A percentile compares a stretch with the other conserved stretches of the same genome.
Evolutionary conservation across 257 asterid species (phyloP).

Genomic region (Plantago ovata): DNA sequence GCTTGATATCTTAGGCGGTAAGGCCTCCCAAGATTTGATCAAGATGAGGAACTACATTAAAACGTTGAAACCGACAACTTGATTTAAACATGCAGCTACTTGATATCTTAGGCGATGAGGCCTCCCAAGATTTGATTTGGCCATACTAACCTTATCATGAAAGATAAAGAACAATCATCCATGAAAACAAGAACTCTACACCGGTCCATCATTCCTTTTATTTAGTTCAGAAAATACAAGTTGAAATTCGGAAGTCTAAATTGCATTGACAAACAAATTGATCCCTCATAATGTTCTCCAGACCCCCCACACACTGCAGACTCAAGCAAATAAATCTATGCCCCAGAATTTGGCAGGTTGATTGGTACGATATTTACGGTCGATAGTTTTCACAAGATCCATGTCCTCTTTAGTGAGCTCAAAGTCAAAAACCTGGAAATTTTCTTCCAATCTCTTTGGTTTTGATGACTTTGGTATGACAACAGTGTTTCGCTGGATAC

Average conservation of each 20-base stretch:
- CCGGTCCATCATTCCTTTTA: too few species aligned
- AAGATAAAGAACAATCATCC: background rate
- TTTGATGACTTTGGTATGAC: constrained; percentile 61
- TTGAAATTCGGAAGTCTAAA: too few species aligned
- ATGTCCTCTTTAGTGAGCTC: constrained; percentile 33
- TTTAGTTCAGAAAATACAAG: too few species aligned
- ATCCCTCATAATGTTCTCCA: background rate
- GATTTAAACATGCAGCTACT: too few species aligned
- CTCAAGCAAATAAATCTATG: constrained; percentile 6
- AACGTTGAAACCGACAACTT: too few species aligned
- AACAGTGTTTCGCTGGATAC: constrained; percentile 37
- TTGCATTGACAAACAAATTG: background rate
- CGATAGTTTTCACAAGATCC: constrained; percentile 11
- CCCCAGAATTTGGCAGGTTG: constrained; percentile 13
- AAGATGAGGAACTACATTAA: too few species aligned
- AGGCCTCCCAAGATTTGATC: too few species aligned
- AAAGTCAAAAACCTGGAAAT: constrained; percentile 35
- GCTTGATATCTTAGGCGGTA: too few species aligned
- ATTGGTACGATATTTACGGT: constrained; percentile 5
- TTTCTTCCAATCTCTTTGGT: constrained; percentile 40
- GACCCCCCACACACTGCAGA: background rate
- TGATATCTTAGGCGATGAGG: too few species aligned
- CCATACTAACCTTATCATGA: background rate
- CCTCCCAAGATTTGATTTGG: too few species aligned
- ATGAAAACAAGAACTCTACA: background rate